phyloP scores from a whole-genome alignment of 805 yeast species.

The Candida gorgasii region DNA sequence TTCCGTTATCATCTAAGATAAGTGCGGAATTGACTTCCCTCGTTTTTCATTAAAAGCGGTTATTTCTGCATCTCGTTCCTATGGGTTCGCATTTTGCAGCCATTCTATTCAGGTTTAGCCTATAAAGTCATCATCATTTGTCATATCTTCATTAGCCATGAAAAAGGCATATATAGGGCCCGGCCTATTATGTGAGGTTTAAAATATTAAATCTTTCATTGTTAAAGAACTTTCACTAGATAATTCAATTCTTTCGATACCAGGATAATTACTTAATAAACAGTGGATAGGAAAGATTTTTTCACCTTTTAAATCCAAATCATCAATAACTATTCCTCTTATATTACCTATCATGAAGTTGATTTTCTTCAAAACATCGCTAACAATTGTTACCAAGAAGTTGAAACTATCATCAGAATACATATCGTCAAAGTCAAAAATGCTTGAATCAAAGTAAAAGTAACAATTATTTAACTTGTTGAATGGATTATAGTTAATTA shows the following conservation, averaged over 20 bases:
- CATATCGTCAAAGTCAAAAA: conserved; percentile 29
- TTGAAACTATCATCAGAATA: conserved; percentile 27
- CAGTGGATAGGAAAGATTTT: conserved; percentile 29
- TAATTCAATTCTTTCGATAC: conserved; percentile 31
- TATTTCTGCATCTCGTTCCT: too few species aligned
- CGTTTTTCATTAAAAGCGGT: background rate
- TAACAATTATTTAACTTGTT: conserved; percentile 15
- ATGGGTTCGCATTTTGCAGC: too few species aligned
- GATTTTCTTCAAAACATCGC: conserved; percentile 36
- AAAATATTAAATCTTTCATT: conserved; percentile 22
- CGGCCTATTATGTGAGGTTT: too few species aligned
- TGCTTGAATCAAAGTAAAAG: conserved; percentile 35
- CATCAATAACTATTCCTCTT: conserved; percentile 34
- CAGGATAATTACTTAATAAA: conserved; percentile 32
- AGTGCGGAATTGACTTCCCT: background rate
- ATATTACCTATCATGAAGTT: conserved; percentile 34
- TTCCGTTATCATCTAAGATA: conserved; percentile 2
- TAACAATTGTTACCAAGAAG: conserved; percentile 29
- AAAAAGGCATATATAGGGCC: too few species aligned
- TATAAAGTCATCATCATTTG: background rate
- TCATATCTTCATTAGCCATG: background rate
- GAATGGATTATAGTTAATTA: conserved; percentile 6
- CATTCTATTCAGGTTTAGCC: too few species aligned
- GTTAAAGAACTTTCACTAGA: conserved; percentile 20
- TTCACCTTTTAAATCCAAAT: conserved; percentile 29